Evolutionary conservation across 1,284 basidiomycete genomes (phyloP).

Genomic region (Trametes pubescens): DNA sequence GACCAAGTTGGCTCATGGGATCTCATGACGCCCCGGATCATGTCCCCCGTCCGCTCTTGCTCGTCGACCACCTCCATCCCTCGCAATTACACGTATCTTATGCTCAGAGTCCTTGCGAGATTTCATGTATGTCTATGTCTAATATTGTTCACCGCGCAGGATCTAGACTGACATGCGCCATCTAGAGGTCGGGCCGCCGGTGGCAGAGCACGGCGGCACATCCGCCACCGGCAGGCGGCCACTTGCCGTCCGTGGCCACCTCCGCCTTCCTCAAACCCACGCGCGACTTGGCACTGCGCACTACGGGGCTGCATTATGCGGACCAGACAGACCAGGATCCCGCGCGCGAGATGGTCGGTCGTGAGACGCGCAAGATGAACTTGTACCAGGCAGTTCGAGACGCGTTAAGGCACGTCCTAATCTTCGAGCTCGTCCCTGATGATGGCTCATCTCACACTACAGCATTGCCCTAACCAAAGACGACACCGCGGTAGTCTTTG

Average conservation of each 20-base stretch:
- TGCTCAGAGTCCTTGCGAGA: slow-evolving; percentile 28
- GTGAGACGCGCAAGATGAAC: slow-evolving; percentile 92
- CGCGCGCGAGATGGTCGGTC: slow-evolving; percentile 64
- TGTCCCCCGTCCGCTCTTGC: slow-evolving; percentile 27
- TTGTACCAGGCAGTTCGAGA: slow-evolving; percentile 90
- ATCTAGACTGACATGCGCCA: slow-evolving; percentile 4
- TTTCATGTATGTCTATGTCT: slow-evolving; percentile 26
- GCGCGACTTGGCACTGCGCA: slow-evolving; percentile 74
- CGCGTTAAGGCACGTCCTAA: slow-evolving; percentile 71
- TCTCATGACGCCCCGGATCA: slow-evolving; percentile 34
- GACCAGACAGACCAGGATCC: slow-evolving; percentile 62
- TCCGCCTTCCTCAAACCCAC: slow-evolving; percentile 69
- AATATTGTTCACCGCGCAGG: slow-evolving; percentile 2
- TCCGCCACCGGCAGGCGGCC: slow-evolving; percentile 79
- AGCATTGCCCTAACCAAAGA: slow-evolving; percentile 88
- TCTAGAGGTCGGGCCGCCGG: slow-evolving; percentile 43
- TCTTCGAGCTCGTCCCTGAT: slow-evolving; percentile 4
- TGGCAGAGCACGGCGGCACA: slow-evolving; percentile 68
- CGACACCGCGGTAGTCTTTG: slow-evolving; percentile 88
- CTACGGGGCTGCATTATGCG: slow-evolving; percentile 74
- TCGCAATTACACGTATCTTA: slow-evolving; percentile 24
- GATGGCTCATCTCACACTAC: slow-evolving; percentile 21
- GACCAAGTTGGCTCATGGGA: slow-evolving; percentile 31
- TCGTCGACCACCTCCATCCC: slow-evolving; percentile 39
- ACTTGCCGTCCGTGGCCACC: slow-evolving; percentile 71